Percentiles rank a stretch among this genome's conserved stretches.
Conservation (phyloP, 2,329 filamentous ascomycete genomes). For the Fusarium subtropicale region DNA sequence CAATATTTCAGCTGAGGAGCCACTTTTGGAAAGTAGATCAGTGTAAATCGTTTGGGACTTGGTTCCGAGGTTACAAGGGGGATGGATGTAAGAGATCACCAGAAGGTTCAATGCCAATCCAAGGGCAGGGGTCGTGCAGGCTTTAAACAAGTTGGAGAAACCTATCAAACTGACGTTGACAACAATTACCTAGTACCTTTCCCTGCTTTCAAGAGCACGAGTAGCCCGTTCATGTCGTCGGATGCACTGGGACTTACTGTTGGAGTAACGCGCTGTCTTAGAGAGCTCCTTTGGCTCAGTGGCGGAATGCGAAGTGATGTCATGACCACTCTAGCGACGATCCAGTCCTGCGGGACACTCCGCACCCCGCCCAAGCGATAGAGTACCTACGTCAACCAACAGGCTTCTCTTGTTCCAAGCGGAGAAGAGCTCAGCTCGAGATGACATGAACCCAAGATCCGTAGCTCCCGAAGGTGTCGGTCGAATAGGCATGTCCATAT, state of each 20-base stretch:
- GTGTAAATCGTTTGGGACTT: conserved; percentile 30
- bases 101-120: conserved; percentile 6
- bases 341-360: conserved; percentile 37
- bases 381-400: conserved; percentile 19
- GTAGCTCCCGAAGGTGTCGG: conserved; percentile 27
- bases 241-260: conserved; percentile 25
- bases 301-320: conserved; percentile 53
- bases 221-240: conserved; percentile 17
- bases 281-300: conserved; percentile 26
- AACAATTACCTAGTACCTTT: conserved; percentile 20
- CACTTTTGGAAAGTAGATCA: conserved; percentile 16
- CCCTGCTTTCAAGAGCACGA: conserved; percentile 40
- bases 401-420: conserved; percentile 1
- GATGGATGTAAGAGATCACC: conserved; percentile 30
- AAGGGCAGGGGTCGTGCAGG: conserved; percentile 40
- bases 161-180: conserved; percentile 43
- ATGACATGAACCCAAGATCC: conserved; percentile 20
- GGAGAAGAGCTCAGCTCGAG: neutral
- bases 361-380: conserved; percentile 36
- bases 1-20: conserved; percentile 26
- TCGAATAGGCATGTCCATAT: conserved; percentile 11
- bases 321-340: conserved; percentile 42
- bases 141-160: conserved; percentile 41
- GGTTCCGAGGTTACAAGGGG: conserved; percentile 26
- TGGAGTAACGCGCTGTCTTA: conserved; percentile 25